Evolutionary conservation across 106 monocot species (phyloP), one percentile per base, ranked within the genome.

Genomic region (Apostasia shenzhenica): DNA sequence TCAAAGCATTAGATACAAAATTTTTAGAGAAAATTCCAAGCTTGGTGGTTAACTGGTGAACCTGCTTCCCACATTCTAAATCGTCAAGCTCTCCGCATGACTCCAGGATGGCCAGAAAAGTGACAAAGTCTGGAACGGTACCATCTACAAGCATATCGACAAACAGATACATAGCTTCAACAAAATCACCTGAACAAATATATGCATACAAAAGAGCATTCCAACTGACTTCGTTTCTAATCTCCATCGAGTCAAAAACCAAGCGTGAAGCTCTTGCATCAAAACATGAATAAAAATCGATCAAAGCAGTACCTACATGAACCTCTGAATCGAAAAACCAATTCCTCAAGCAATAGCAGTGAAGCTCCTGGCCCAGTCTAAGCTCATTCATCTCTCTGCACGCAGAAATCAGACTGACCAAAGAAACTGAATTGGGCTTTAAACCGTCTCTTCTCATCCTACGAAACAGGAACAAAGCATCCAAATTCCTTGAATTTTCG

Each of bases 61-160:
- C 78, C 81, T 81, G 83, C 66, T 77, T 80, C n/a, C 90, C 90
- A 61, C 66, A 81, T 71, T 83, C 75, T 71, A 83, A 45, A 5
- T 73, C 75, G 1, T 83, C 81, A 3, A 79, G 52, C 49, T 86
- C 80, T 8, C 81, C 81, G 14, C 79, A 90, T 1, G 90, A 83
- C 0, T 79, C 73, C 2, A 83, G 75, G 9, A 83, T 78, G 12
- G 78, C 68, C 1, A 86, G 81, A 42, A 90, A 54, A 38, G 86
- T 76, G 41, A 47, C 61, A 8, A 62, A 75, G 2, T 65, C 70
- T 4, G 83, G 81, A 47, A 42, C 44, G 14, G 66, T 52, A 37
- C 83, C 77, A 41, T 78, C 70, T 8, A 5, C 59, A 56, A 86
- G 81, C 90, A 86, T 90, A 41, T 5, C 8, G 1, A 61, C 51